Evolutionary conservation across 371 early-diverging fungal species (phyloP).

Genomic region (Lichtheimia corymbifera): DNA sequence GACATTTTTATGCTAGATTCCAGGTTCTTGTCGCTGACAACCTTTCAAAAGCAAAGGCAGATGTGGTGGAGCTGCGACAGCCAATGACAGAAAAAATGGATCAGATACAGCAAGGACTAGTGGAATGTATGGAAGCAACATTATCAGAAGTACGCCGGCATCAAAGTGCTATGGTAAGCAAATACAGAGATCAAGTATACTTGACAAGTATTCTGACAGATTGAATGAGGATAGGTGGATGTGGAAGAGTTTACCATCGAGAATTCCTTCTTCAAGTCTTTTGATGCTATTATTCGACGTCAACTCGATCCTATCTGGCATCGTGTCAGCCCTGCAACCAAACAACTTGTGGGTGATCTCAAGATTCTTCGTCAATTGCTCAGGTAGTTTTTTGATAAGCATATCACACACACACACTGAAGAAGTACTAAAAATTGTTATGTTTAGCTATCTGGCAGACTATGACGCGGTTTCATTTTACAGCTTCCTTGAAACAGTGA

Average conservation of each 20-base stretch:
- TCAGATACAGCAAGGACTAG: constrained; percentile 78
- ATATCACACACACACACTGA: neutral
- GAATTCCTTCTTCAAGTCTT: constrained; percentile 80
- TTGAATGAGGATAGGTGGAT: constrained; percentile 56
- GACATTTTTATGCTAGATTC: constrained; percentile 48
- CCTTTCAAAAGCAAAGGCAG: constrained; percentile 53
- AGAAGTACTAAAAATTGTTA: neutral
- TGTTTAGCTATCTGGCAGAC: constrained; percentile 62
- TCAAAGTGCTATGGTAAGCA: constrained; percentile 55
- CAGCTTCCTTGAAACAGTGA: constrained; percentile 80
- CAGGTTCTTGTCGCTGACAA: constrained; percentile 69
- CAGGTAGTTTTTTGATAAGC: constrained; percentile 29
- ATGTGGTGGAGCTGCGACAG: constrained; percentile 82
- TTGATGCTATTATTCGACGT: constrained; percentile 72
- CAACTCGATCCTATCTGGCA: constrained; percentile 93
- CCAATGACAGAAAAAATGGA: constrained; percentile 82
- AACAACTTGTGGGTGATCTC: constrained; percentile 79
- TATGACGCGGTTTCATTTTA: constrained; percentile 92
- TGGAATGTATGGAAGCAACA: constrained; percentile 85
- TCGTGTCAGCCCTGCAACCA: constrained; percentile 69
- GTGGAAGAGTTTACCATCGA: constrained; percentile 83
- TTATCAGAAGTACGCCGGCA: constrained; percentile 74
- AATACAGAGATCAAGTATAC: neutral
- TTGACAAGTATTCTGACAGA: too few relatives aligned
- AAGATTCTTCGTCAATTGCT: constrained; percentile 71